Evolutionary conservation across 2,329 filamentous ascomycete species (phyloP), one percentile per base, ranked within the genome.

Genomic region (Fusarium zealandicum): DNA sequence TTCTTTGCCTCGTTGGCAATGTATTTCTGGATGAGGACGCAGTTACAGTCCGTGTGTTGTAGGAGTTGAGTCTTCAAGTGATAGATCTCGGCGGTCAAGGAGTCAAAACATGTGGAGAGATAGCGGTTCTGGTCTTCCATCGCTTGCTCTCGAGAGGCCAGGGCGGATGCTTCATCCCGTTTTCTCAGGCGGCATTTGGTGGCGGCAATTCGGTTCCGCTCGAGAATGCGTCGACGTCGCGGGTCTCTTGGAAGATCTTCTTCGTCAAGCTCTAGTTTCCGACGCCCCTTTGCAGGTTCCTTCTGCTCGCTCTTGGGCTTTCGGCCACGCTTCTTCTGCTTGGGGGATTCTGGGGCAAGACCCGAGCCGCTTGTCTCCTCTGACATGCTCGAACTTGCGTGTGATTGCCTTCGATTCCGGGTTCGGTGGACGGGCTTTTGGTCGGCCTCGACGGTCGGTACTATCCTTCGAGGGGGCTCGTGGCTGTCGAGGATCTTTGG

Each of bases 141-240:
- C 27, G 61, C 59, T 35, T 69, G 65, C 42, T 70, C 69, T 17
- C 60, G 57, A 11, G 61, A 58, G 18, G 66, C 67, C 31, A 72
- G 67, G 13, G 67, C 67, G 2, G 65, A 69, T 20, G 68, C 66
- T 46, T 72, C 66, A 41, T 69, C 67, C 14, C 70, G 64, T 53
- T 71, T 72, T 6, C 70, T 56, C 11, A 64, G 46, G n/a, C 70
- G 70, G 41, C 69, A 72, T 41, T 70, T 71, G 10, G 67, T 72
- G 16, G 70, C 70, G 8, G 70, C 70, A 17, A 70, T 63, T 43
- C 70, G 62, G 44, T 72, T 72, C 9, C 70, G 70, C 51, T 72
- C 70, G 17, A 72, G 59, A 27, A 69, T 66, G 10, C 61, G 67
- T 35, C 63, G 56, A 12, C 66, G 63, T 11, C 61, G 58, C 10